Percentiles rank a stretch among this genome's conserved stretches.
Conservation (phyloP, 352 stramenopile species). For the Peronospora tabacina region DNA sequence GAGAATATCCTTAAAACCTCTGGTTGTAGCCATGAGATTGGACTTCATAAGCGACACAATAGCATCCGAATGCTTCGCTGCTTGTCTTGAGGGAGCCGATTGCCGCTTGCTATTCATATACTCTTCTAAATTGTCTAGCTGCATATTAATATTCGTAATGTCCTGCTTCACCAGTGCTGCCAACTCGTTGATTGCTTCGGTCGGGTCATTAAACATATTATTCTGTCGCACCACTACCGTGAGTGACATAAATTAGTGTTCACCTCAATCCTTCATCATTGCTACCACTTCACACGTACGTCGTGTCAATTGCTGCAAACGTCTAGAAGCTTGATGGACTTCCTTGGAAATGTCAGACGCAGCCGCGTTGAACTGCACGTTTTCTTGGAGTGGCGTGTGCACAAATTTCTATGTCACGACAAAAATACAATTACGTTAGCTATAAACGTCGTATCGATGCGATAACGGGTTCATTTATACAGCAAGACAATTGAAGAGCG, state of each 20-base stretch:
- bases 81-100: slow-evolving; percentile 49
- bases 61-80: slow-evolving; percentile 70
- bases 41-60: slow-evolving; percentile 84
- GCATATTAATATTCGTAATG: slow-evolving; percentile 81
- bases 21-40: slow-evolving; percentile 68
- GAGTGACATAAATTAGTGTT: neutral
- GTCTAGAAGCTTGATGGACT: slow-evolving; percentile 70
- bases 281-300: slow-evolving; percentile 30
- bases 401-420: slow-evolving; percentile 29
- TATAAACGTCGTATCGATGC: neutral
- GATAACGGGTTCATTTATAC: neutral
- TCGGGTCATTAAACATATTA: slow-evolving; percentile 87
- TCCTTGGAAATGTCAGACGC: slow-evolving; percentile 79
- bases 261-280: neutral
- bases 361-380: slow-evolving; percentile 71
- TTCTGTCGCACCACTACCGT: slow-evolving; percentile 73
- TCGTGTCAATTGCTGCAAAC: slow-evolving; percentile 73
- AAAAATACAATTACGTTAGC: slow-evolving; percentile 1
- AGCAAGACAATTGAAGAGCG: neutral
- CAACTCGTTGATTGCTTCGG: slow-evolving; percentile 76
- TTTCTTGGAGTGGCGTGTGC: slow-evolving; percentile 53
- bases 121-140: slow-evolving; percentile 79
- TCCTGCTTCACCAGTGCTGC: slow-evolving; percentile 79
- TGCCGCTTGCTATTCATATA: slow-evolving; percentile 69
- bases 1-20: slow-evolving; percentile 80